Evolutionary conservation across 257 asterid species (phyloP), one percentile per base, ranked within the genome.

Genomic region (Buddleja alternifolia): DNA sequence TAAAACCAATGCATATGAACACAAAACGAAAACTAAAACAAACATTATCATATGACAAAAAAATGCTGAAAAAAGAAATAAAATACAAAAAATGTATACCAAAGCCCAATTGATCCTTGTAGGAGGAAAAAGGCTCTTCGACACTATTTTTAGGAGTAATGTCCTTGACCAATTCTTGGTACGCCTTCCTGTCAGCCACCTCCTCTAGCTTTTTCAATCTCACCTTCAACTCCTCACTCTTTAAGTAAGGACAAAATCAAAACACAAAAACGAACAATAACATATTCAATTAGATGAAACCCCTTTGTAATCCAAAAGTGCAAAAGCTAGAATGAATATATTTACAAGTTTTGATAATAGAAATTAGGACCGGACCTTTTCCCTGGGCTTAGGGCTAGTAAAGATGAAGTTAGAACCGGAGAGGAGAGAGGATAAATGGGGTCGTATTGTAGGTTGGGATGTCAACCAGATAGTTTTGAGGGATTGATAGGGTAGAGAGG

Each of bases 31-130:
- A 55, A 12, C 6, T 21, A 55, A 40, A 47, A 8, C 21, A 46
- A 42, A 24, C n/a, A n/a, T n/a, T 7, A 7, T 6, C 16, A 8
- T 17, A n/a, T 3, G 3, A 44, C 25, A 45, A 7, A 6, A 7
- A 6, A 32, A 23, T 7, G 17, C 42, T 9, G 40, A 8, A 66
- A 5, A 64, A 65, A 16, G 51, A 56, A 19, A 57, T 25, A 51
- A 20, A 10, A 11, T 0, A 57, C 21, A 21, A 29, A 70, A 63
- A 20, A 14, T 29, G 34, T 59, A 75, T 61, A 93, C 99, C 99
- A 50, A 93, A 89, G 59, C 99, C 99, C 24, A 93, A 41, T 75
- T 93, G 99, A 84, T 93, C 95, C 78, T 93, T 90, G 86, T 90
- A 93, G 62, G 99, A 78, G 66, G 99, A 93, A 70, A 93, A 93